phyloP scores from a whole-genome alignment of 768 basidiomycete species.

The Amanita pallidorosea region DNA sequence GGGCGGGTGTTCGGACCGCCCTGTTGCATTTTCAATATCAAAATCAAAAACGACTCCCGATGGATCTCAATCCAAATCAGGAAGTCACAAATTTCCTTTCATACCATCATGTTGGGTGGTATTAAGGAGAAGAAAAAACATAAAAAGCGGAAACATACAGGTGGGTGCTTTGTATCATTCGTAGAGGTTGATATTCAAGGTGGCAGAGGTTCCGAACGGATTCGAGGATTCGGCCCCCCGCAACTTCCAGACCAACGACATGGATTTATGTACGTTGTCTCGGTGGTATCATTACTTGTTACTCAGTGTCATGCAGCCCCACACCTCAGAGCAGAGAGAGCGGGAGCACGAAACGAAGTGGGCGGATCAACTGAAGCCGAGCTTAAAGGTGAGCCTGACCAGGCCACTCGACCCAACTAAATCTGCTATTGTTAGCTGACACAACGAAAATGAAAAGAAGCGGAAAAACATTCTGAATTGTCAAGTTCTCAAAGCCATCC shows the following conservation, averaged over 20 bases:
- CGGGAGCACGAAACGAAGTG: neutral
- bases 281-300: neutral
- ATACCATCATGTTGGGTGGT: neutral
- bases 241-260: neutral
- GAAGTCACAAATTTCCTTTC: neutral
- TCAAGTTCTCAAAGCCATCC: neutral
- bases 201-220: neutral
- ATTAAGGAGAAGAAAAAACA: neutral
- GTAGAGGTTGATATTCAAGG: neutral
- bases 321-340: neutral
- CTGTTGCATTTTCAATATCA: neutral
- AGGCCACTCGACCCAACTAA: neutral
- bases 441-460: slow-evolving; percentile 12
- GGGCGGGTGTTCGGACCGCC: neutral
- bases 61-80: neutral
- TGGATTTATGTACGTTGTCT: neutral
- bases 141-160: slow-evolving; percentile 1
- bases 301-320: neutral
- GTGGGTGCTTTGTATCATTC: neutral
- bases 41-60: neutral
- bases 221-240: neutral
- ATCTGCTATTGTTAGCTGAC: neutral
- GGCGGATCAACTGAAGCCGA: neutral
- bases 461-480: slow-evolving; percentile 8
- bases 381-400: neutral